Percentiles rank a stretch among this genome's conserved stretches.
These are phyloP conservation scores for Penicillium nordicum DNA, from an alignment of 2,329 filamentous ascomycete genomes.

Conservation along the genomic window DNA sequence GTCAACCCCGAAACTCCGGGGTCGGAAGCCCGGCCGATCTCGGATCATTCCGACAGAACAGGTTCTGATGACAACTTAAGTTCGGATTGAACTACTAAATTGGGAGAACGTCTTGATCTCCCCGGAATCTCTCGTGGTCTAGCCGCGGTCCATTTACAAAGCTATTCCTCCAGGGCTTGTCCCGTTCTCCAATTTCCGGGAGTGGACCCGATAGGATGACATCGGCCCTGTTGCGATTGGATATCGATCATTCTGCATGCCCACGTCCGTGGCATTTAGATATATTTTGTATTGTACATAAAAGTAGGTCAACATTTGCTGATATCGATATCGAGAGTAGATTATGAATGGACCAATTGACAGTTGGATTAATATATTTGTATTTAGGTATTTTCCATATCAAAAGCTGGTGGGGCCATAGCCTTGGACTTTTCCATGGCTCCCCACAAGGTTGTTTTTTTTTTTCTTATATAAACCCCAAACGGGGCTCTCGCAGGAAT, in stretches of 20 bases:
- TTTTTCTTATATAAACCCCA: background rate
- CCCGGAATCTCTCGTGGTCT: background rate
- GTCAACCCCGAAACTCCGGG: background rate
- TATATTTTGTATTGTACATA: background rate
- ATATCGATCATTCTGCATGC: background rate
- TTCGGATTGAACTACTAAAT: constrained; percentile 11
- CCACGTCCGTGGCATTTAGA: background rate
- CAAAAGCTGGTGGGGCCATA: background rate
- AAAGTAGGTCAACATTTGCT: background rate
- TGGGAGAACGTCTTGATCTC: constrained; percentile 1
- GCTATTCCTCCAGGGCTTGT: background rate
- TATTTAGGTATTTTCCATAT: background rate
- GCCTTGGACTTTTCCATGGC: background rate
- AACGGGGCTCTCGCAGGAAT: background rate
- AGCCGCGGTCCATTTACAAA: constrained; percentile 16
- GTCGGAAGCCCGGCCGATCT: background rate
- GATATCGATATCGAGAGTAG: constrained; percentile 11
- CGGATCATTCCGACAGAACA: background rate
- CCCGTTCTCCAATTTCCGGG: background rate
- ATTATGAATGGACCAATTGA: constrained; percentile 5
- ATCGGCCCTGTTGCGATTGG: background rate
- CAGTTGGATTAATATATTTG: background rate
- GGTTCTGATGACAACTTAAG: background rate
- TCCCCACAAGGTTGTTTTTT: background rate
- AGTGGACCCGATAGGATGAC: background rate